Conservation (phyloP, 78 protist genomes). For the Cyanophora paradoxa region DNA sequence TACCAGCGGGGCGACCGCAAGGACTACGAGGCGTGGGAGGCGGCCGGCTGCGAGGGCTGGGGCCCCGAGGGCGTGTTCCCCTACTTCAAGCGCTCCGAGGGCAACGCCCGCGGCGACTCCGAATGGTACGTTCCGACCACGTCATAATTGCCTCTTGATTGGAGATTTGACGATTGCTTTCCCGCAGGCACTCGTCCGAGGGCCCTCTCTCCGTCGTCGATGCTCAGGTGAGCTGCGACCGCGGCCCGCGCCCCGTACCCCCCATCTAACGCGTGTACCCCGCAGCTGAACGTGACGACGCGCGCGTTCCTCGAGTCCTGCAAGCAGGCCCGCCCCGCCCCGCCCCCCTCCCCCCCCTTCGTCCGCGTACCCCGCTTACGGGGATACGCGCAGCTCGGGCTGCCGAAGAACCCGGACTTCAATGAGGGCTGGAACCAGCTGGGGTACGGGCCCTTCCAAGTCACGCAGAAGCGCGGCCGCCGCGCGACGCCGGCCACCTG, state of each 20-base stretch:
- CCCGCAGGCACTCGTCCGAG: too few relatives aligned
- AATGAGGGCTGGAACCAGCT: slow-evolving; percentile 7
- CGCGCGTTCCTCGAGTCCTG: neutral
- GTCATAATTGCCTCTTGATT: too few relatives aligned
- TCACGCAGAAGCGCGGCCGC: neutral
- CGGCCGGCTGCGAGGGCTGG: neutral
- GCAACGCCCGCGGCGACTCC: neutral
- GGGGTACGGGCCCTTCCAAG: slow-evolving; percentile 2
- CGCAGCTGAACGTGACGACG: neutral
- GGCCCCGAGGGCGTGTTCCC: slow-evolving; percentile 5
- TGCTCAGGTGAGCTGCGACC: too few relatives aligned
- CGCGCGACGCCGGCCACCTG: too few relatives aligned
- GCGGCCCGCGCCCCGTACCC: neutral
- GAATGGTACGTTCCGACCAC: slow-evolving; percentile 1
- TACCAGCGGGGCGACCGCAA: slow-evolving; percentile 20
- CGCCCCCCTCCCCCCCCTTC: too few relatives aligned
- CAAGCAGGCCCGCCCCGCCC: too few relatives aligned
- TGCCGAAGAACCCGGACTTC: neutral
- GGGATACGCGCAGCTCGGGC: neutral
- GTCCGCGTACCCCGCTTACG: too few relatives aligned
- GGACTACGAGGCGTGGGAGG: slow-evolving; percentile 23
- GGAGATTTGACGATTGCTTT: too few relatives aligned
- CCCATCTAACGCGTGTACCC: too few relatives aligned
- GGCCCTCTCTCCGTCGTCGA: too few relatives aligned
- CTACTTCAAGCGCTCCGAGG: neutral